Conservation (phyloP, 2,329 filamentous ascomycete genomes). For the Microdochium paspali region DNA sequence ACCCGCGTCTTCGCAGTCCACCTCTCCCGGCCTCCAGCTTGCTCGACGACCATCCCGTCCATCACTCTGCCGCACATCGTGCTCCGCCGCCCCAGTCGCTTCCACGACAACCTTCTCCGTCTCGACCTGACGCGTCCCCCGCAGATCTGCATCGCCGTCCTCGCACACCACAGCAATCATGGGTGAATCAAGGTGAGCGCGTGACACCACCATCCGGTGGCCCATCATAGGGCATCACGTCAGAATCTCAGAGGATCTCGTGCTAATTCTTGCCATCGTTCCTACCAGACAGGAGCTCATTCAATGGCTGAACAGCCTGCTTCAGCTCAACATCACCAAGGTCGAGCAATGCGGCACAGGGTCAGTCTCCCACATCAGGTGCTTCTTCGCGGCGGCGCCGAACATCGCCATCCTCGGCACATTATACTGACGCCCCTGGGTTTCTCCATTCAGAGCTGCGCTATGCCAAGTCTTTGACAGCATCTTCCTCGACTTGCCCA, state of each 20-base stretch:
- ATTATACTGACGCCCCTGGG: slow-evolving; percentile 4
- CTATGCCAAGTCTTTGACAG: slow-evolving; percentile 97
- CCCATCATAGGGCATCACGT: too few species aligned
- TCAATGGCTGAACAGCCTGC: slow-evolving; percentile 92
- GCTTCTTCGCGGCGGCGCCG: too few species aligned
- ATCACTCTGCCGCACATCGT: neutral
- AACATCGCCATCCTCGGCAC: slow-evolving; percentile 6
- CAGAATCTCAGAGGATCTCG: neutral
- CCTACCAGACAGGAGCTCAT: slow-evolving; percentile 80
- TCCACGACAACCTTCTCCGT: neutral
- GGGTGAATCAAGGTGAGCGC: slow-evolving; percentile 1
- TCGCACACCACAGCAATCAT: slow-evolving; percentile 23
- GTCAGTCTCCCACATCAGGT: slow-evolving; percentile 45
- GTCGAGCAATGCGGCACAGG: slow-evolving; percentile 98
- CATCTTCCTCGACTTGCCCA: slow-evolving; percentile 91
- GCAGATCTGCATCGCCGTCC: neutral
- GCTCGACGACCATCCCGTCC: neutral
- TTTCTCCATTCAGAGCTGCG: slow-evolving; percentile 56
- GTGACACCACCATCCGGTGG: neutral
- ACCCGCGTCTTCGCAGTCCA: neutral
- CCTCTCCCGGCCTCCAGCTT: slow-evolving; percentile 3
- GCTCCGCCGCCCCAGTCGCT: neutral
- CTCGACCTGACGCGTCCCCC: neutral
- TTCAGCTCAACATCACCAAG: slow-evolving; percentile 96
- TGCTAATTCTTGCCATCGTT: neutral